Conservation (phyloP, 108 stramenopile genomes). For the Nitzschia palea region DNA sequence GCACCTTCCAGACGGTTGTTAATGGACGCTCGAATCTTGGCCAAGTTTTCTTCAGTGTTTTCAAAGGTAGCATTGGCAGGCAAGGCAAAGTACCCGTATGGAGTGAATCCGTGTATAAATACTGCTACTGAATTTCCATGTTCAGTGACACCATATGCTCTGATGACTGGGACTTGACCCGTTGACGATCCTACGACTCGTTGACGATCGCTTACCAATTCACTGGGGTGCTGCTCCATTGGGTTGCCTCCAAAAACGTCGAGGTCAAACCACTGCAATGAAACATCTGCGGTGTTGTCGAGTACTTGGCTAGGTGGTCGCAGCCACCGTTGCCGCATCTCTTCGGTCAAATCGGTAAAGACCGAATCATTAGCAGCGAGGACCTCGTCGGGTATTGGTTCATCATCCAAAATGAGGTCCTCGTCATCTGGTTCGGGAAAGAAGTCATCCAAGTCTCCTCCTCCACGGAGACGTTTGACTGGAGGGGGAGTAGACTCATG, state of each 20-base stretch:
- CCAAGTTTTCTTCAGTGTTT: slow-evolving; percentile 46
- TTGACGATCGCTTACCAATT: slow-evolving; percentile 19
- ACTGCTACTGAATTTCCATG: slow-evolving; percentile 89
- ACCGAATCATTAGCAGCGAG: slow-evolving; percentile 2
- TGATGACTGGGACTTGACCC: slow-evolving; percentile 89
- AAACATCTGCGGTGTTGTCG: slow-evolving; percentile 49
- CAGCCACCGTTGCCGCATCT: slow-evolving; percentile 34
- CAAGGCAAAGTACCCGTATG: slow-evolving; percentile 90
- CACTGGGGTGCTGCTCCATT: slow-evolving; percentile 71
- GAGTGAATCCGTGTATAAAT: slow-evolving; percentile 95
- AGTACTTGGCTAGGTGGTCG: slow-evolving; percentile 51
- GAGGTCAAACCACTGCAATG: slow-evolving; percentile 96
- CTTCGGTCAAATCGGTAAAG: slow-evolving; percentile 31
- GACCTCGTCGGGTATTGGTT: neutral
- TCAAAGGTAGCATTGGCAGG: slow-evolving; percentile 60
- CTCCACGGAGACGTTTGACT: slow-evolving; percentile 58
- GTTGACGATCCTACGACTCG: slow-evolving; percentile 55
- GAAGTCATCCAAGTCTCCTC: slow-evolving; percentile 36
- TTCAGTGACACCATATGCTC: slow-evolving; percentile 94
- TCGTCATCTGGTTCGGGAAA: slow-evolving; percentile 23
- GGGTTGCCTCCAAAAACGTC: slow-evolving; percentile 90
- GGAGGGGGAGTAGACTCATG: neutral
- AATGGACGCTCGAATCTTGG: slow-evolving; percentile 42
- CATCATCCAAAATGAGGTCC: slow-evolving; percentile 8
- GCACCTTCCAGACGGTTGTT: slow-evolving; percentile 36